These are phyloP conservation scores for Grosmannia penicillata DNA, from an alignment of 2,329 filamentous ascomycete species.

Conservation along the genomic window DNA sequence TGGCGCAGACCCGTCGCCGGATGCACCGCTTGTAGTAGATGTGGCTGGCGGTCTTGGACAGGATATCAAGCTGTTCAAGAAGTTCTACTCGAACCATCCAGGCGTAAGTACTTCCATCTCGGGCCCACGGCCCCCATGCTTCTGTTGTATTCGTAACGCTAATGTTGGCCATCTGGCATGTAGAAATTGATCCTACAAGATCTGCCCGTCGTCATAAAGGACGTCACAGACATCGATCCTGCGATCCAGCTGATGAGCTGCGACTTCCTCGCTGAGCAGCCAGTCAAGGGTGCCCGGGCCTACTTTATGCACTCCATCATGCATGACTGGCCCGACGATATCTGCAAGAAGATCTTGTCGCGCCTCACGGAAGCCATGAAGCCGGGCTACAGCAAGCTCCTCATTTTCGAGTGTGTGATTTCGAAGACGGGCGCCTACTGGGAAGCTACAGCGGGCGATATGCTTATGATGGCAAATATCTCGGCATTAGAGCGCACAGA, in stretches of 20 bases:
- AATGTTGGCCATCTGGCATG: too few relatives aligned
- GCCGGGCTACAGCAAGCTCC: constrained; percentile 14
- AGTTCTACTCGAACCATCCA: constrained; percentile 7
- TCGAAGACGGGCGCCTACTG: constrained; percentile 7
- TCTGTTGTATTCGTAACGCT: too few relatives aligned
- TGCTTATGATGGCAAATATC: constrained; percentile 13
- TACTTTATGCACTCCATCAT: constrained; percentile 19
- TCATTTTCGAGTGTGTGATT: constrained; percentile 14
- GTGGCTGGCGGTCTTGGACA: constrained; percentile 21
- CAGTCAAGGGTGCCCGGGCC: constrained; percentile 13
- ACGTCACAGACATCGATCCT: constrained; percentile 7
- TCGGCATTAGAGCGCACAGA: constrained; percentile 4
- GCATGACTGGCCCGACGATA: constrained; percentile 18
- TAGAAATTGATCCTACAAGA: constrained; percentile 12
- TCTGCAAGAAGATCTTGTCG: constrained; percentile 7
- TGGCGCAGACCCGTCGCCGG: constrained; percentile 12
- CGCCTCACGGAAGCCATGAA: constrained; percentile 11
- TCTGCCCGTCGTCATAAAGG: constrained; percentile 6
- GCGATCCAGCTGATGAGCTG: constrained; percentile 5
- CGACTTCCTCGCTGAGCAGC: constrained; percentile 14
- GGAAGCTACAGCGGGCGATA: constrained; percentile 9
- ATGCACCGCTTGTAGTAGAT: constrained; percentile 18
- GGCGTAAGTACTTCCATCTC: constrained; percentile 1
- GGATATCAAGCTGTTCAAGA: constrained; percentile 18
- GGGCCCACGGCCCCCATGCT: not conserved